Evolutionary conservation across 169 alveolate species (phyloP).

Genomic region (Neospora caninum): DNA sequence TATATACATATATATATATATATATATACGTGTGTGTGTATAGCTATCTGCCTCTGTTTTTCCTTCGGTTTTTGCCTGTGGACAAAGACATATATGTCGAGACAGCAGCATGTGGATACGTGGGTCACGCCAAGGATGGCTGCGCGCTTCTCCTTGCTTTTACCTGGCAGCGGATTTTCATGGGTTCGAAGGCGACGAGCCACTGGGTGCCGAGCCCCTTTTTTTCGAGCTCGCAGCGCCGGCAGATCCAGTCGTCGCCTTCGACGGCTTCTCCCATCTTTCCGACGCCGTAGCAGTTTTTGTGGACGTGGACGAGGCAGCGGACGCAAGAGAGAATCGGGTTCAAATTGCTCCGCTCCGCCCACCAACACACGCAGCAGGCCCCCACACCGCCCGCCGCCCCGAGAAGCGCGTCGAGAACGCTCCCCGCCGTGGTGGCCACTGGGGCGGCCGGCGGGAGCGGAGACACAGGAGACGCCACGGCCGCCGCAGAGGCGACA

Average conservation of each 20-base stretch:
- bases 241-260: constrained; percentile 73
- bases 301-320: constrained; percentile 75
- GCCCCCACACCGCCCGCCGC: constrained; percentile 16
- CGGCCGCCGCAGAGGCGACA: not conserved
- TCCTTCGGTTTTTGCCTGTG: not conserved
- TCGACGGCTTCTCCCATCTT: constrained; percentile 67
- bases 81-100: not conserved
- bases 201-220: constrained; percentile 78
- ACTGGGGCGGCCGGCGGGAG: constrained; percentile 24
- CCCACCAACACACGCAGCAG: constrained; percentile 76
- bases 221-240: constrained; percentile 79
- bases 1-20: not conserved
- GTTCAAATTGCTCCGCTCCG: constrained; percentile 71
- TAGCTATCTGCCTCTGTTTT: not conserved
- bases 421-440: not conserved
- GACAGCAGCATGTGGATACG: too few species aligned
- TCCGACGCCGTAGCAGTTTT: constrained; percentile 77
- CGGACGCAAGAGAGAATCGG: constrained; percentile 78
- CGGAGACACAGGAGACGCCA: constrained; percentile 1
- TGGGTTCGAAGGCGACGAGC: constrained; percentile 73
- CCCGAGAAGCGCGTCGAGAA: not conserved
- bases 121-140: too few species aligned
- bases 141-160: not conserved
- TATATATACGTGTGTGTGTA: not conserved
- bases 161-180: constrained; percentile 70